phyloP scores from a whole-genome alignment of 352 stramenopile genomes.

The Blastocystis hominis region DNA sequence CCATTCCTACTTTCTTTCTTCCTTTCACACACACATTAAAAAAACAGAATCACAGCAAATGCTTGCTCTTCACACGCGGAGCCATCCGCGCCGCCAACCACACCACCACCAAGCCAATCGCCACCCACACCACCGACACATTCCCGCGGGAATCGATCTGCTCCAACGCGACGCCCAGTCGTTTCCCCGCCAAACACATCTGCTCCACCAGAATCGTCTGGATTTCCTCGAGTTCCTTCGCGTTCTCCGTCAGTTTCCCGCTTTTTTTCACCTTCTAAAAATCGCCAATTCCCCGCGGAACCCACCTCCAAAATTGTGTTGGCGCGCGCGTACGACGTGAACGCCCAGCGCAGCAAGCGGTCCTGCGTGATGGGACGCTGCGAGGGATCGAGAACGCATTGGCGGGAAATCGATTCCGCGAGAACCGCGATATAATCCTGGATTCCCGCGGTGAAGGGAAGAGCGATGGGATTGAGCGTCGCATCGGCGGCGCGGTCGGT shows the following conservation, averaged over 20 bases:
- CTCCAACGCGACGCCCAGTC: background rate
- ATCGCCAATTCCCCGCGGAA: background rate
- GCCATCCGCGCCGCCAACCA: no score
- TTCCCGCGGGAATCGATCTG: background rate
- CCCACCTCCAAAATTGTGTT: background rate
- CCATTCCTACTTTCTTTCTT: no score
- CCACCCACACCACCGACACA: background rate
- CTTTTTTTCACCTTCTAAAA: background rate
- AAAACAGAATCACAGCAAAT: no score
- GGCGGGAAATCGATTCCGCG: background rate
- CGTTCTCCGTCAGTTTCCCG: background rate
- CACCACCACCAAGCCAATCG: no score
- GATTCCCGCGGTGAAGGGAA: background rate
- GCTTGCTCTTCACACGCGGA: no score
- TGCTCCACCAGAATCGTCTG: background rate
- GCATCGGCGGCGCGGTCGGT: conserved; percentile 6
- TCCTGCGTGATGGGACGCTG: background rate
- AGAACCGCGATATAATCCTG: background rate
- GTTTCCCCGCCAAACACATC: conserved; percentile 32
- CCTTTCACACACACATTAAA: no score
- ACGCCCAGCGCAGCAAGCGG: background rate
- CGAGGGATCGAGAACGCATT: background rate
- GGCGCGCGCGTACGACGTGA: background rate
- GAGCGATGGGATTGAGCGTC: background rate
- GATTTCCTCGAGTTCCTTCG: background rate